These are phyloP conservation scores for Sordariomycetes sp. DNA, from an alignment of 2,329 filamentous ascomycete species.

Conservation along the genomic window DNA sequence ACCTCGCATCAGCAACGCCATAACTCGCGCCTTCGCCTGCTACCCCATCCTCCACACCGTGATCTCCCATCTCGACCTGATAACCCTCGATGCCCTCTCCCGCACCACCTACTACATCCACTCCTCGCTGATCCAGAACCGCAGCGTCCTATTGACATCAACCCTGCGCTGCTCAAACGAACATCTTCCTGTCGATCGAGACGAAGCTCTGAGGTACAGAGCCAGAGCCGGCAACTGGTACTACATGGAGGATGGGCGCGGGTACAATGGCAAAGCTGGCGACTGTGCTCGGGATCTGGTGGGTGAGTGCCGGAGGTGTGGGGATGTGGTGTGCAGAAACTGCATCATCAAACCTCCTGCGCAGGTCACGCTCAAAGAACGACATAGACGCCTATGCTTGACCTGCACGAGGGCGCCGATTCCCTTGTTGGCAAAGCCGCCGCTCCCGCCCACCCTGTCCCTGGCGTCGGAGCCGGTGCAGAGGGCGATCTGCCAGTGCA, in stretches of 20 bases:
- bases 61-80: slow-evolving; percentile 72
- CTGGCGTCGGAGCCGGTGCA: slow-evolving; percentile 46
- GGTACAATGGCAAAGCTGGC: slow-evolving; percentile 58
- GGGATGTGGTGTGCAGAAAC: slow-evolving; percentile 74
- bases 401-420: slow-evolving; percentile 68
- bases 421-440: slow-evolving; percentile 37
- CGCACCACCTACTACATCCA: slow-evolving; percentile 75
- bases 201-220: slow-evolving; percentile 48
- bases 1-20: slow-evolving; percentile 10
- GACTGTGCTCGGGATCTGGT: slow-evolving; percentile 85
- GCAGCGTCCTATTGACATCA: slow-evolving; percentile 60
- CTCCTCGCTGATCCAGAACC: slow-evolving; percentile 68
- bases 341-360: slow-evolving; percentile 80
- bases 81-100: slow-evolving; percentile 75
- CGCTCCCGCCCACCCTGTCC: slow-evolving; percentile 32
- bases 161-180: slow-evolving; percentile 79
- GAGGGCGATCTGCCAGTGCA: slow-evolving; percentile 43
- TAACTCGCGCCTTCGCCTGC: slow-evolving; percentile 21
- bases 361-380: slow-evolving; percentile 54
- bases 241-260: slow-evolving; percentile 47
- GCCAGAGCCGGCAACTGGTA: slow-evolving; percentile 48
- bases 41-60: slow-evolving; percentile 60
- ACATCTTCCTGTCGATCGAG: slow-evolving; percentile 39
- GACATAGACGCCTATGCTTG: slow-evolving; percentile 73
- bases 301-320: slow-evolving; percentile 69